Conservation (phyloP, 805 yeast species). For the Myxozyma neglecta region DNA sequence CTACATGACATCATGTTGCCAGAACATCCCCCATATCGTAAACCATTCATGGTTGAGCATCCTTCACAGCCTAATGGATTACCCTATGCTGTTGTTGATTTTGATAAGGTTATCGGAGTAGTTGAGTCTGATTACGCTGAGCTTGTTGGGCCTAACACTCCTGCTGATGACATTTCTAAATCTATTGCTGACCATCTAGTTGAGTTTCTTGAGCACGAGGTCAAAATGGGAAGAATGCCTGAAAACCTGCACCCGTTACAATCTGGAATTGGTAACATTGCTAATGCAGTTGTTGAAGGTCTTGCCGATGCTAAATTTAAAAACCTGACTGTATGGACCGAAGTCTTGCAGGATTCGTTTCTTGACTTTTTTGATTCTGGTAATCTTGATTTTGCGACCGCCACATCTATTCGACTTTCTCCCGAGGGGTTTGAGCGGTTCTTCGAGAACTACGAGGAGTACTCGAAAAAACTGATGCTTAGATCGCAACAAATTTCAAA, state of each 20-base stretch:
- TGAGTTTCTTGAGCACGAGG: constrained; percentile 86
- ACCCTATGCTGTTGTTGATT: constrained; percentile 81
- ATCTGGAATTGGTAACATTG: constrained; percentile 98
- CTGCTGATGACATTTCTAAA: constrained; percentile 78
- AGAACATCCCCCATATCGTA: constrained; percentile 82
- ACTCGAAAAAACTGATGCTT: constrained; percentile 75
- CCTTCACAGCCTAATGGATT: constrained; percentile 74
- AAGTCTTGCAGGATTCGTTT: constrained; percentile 97
- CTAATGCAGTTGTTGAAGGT: constrained; percentile 97
- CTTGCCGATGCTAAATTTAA: constrained; percentile 84
- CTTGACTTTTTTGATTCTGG: constrained; percentile 92
- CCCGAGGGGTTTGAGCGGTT: constrained; percentile 84
- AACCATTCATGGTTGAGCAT: constrained; percentile 81
- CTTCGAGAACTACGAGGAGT: constrained; percentile 86
- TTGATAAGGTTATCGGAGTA: constrained; percentile 82
- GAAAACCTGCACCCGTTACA: constrained; percentile 91
- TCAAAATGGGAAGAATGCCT: constrained; percentile 84
- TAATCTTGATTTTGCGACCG: constrained; percentile 89
- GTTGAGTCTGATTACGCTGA: constrained; percentile 81
- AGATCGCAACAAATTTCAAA: constrained; percentile 96
- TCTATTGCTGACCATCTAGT: constrained; percentile 82
- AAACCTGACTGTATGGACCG: constrained; percentile 94
- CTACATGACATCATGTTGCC: constrained; percentile 95
- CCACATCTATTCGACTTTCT: constrained; percentile 93
- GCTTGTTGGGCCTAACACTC: constrained; percentile 82